Conservation (phyloP, 1,284 basidiomycete genomes). For the Trichosporon sp. region DNA sequence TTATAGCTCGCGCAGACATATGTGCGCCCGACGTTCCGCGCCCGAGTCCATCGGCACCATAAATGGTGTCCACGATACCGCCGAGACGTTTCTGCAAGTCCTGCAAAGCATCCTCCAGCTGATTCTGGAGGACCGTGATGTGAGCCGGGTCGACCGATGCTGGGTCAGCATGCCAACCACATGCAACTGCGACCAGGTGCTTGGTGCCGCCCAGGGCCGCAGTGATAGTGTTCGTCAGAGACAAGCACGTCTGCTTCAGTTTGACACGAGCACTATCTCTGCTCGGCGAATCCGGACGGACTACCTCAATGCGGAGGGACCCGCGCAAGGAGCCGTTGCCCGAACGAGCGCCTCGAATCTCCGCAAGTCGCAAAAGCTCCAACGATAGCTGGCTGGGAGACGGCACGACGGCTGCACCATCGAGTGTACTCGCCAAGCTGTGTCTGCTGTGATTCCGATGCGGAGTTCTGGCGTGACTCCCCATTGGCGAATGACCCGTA, state of each 20-base stretch:
- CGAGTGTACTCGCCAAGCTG: background rate
- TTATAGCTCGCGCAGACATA: conserved; percentile 1
- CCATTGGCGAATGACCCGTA: background rate
- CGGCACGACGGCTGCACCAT: background rate
- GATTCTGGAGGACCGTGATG: background rate
- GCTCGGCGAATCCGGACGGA: background rate
- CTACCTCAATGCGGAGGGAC: background rate
- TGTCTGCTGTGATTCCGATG: background rate
- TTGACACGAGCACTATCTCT: background rate
- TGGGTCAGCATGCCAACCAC: conserved; percentile 12
- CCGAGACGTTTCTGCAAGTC: conserved; percentile 15
- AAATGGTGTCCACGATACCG: conserved; percentile 15
- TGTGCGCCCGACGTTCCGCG: background rate
- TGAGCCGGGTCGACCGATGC: background rate
- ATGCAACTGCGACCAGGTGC: conserved; percentile 3
- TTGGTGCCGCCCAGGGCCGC: conserved; percentile 5
- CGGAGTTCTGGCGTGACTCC: background rate
- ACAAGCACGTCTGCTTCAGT: conserved; percentile 1
- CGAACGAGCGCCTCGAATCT: background rate
- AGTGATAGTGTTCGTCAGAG: conserved; percentile 12
- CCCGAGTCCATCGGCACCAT: background rate
- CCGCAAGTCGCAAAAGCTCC: background rate
- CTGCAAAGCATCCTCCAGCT: background rate
- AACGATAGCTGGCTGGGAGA: background rate
- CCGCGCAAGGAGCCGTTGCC: background rate